phyloP scores from a whole-genome alignment of 106 monocot genomes.

The Dendrobium nobile region DNA sequence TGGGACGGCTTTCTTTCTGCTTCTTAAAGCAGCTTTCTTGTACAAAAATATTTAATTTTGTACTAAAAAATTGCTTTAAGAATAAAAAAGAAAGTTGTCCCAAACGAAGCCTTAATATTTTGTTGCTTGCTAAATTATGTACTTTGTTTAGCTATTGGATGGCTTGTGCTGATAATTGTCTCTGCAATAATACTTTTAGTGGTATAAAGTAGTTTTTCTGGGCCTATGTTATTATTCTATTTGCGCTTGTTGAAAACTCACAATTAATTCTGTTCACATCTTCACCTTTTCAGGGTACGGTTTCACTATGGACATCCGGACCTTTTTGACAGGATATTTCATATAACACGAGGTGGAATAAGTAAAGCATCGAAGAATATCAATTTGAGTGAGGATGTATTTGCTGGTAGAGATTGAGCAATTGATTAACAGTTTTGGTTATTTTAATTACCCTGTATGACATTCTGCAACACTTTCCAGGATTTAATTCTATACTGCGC shows the following conservation, averaged over 20 bases:
- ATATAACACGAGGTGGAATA: slow-evolving; percentile 75
- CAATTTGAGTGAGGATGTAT: slow-evolving; percentile 84
- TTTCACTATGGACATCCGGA: slow-evolving; percentile 95
- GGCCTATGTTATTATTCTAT: neutral
- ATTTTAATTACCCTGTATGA: neutral
- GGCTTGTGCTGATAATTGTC: no score
- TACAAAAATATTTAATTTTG: no score
- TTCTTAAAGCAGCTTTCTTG: no score
- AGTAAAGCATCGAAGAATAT: slow-evolving; percentile 88
- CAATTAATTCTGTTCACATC: neutral
- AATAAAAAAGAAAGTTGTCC: no score
- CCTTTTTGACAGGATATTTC: slow-evolving; percentile 83
- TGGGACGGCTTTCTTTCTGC: no score
- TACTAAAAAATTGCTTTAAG: no score
- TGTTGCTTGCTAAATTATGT: neutral
- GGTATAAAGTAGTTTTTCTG: no score
- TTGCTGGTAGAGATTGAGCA: slow-evolving; percentile 47
- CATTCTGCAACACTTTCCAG: slow-evolving; percentile 17
- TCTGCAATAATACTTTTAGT: no score
- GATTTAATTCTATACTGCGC: slow-evolving; percentile 67
- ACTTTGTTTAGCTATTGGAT: neutral
- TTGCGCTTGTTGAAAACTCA: neutral
- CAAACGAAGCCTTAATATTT: no score
- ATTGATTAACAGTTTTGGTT: neutral
- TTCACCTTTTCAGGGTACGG: slow-evolving; percentile 43